These are phyloP conservation scores for Cynara cardunculus DNA, from an alignment of 129 eudicot genomes.

Conservation along the genomic window DNA sequence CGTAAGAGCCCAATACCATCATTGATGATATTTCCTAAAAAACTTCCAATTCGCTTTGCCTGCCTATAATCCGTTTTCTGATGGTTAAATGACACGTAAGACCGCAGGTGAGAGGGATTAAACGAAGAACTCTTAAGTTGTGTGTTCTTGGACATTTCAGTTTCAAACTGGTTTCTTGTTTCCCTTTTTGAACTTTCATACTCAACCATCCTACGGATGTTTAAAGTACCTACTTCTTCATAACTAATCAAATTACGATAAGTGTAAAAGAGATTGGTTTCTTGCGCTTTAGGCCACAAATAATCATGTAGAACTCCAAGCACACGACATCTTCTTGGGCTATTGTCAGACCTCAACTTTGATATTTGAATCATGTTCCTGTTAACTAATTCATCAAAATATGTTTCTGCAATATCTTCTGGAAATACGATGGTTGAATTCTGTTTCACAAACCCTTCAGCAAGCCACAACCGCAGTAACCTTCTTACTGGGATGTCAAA, in stretches of 20 bases:
- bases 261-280: slow-evolving; percentile 41
- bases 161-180: background rate
- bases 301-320: slow-evolving; percentile 41
- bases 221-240: background rate
- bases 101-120: slow-evolving; percentile 20
- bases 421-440: background rate
- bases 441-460: slow-evolving; percentile 46
- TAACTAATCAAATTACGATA: slow-evolving; percentile 6
- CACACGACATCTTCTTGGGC: slow-evolving; percentile 42
- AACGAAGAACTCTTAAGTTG: slow-evolving; percentile 15
- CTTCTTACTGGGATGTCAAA: slow-evolving; percentile 36
- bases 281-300: slow-evolving; percentile 36
- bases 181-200: slow-evolving; percentile 17
- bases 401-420: slow-evolving; percentile 37
- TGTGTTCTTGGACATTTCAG: slow-evolving; percentile 8
- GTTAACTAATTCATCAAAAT: slow-evolving; percentile 35
- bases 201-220: slow-evolving; percentile 44
- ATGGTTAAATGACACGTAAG: slow-evolving; percentile 45
- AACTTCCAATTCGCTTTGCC: slow-evolving; percentile 33
- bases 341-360: slow-evolving; percentile 44
- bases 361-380: slow-evolving; percentile 43
- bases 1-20: slow-evolving; percentile 43
- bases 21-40: slow-evolving; percentile 25
- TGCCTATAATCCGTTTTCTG: slow-evolving; percentile 35
- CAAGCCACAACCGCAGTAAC: slow-evolving; percentile 30